These are phyloP conservation scores for Cladosporium halotolerans DNA, from an alignment of 2,329 filamentous ascomycete species.

Conservation along the genomic window DNA sequence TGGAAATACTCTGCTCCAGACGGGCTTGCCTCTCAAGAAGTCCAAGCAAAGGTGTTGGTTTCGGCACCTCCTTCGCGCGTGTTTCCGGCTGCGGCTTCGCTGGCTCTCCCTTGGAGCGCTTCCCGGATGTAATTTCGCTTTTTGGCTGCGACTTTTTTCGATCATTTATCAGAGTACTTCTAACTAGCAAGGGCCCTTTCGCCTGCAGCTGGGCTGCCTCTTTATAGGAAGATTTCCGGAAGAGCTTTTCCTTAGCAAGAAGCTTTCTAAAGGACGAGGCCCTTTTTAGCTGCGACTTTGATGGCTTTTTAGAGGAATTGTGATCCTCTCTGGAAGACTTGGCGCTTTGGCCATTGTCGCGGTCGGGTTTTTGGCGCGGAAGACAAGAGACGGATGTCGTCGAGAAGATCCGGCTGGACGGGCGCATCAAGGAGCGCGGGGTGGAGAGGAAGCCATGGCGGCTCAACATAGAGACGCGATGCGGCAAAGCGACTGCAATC, in stretches of 20 bases:
- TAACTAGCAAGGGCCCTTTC: too few relatives aligned
- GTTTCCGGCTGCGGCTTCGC: neutral
- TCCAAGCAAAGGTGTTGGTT: neutral
- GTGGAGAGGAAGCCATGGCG: neutral
- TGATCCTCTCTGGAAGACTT: neutral
- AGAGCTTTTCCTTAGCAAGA: too few relatives aligned
- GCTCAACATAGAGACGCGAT: slow-evolving; percentile 1
- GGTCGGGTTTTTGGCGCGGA: neutral
- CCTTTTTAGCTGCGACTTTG: neutral
- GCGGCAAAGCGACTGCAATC: slow-evolving; percentile 2
- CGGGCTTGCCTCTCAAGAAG: slow-evolving; percentile 7
- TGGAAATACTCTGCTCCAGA: slow-evolving; percentile 2
- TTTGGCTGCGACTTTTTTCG: neutral
- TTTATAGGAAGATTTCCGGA: too few relatives aligned
- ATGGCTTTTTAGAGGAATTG: neutral
- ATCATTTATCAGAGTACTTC: too few relatives aligned
- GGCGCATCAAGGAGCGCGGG: neutral
- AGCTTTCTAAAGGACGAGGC: too few relatives aligned
- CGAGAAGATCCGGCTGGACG: neutral
- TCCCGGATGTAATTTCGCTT: too few relatives aligned
- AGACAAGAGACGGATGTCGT: neutral
- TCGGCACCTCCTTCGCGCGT: neutral
- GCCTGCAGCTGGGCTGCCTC: too few relatives aligned
- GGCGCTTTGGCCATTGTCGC: neutral
- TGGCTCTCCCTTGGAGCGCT: neutral